Conservation (phyloP, 257 asterid species). For the Nyctanthes arbortristis region DNA sequence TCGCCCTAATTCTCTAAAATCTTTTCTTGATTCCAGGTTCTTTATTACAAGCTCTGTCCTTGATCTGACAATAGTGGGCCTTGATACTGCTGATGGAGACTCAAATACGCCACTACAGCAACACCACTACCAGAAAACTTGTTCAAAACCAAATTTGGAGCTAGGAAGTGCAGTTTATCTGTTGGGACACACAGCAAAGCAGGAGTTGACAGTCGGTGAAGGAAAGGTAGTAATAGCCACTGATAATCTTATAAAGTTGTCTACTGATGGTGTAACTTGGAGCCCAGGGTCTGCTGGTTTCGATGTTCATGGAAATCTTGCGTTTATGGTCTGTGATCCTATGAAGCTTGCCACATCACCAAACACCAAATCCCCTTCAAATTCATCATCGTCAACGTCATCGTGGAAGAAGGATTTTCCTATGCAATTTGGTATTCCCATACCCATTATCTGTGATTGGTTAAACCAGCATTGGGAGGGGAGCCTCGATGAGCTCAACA, state of each 20-base stretch:
- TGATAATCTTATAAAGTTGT: slow-evolving; percentile 87
- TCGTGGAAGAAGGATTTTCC: slow-evolving; percentile 75
- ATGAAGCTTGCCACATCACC: slow-evolving; percentile 98
- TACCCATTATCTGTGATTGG: slow-evolving; percentile 92
- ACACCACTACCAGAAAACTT: slow-evolving; percentile 69
- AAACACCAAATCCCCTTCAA: slow-evolving; percentile 70
- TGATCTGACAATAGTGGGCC: slow-evolving; percentile 95
- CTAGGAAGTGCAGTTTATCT: slow-evolving; percentile 82
- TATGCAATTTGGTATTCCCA: slow-evolving; percentile 92
- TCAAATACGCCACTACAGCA: slow-evolving; percentile 57
- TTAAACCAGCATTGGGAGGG: slow-evolving; percentile 97
- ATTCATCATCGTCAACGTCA: slow-evolving; percentile 81
- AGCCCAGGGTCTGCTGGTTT: slow-evolving; percentile 98
- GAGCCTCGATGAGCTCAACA: slow-evolving; percentile 83
- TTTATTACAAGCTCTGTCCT: slow-evolving; percentile 93
- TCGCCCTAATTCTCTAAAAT: slow-evolving; percentile 9
- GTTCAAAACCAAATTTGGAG: slow-evolving; percentile 78
- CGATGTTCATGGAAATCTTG: slow-evolving; percentile 86
- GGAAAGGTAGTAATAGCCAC: slow-evolving; percentile 96
- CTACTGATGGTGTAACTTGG: slow-evolving; percentile 84
- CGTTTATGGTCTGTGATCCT: slow-evolving; percentile 98
- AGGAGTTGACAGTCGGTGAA: slow-evolving; percentile 81
- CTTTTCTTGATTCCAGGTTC: slow-evolving; percentile 59
- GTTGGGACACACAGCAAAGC: slow-evolving; percentile 69
- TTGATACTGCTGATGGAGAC: slow-evolving; percentile 83